Base-by-base conservation (phyloP, 2,329 filamentous ascomycete species). In the Xylaria arbuscula region DNA sequence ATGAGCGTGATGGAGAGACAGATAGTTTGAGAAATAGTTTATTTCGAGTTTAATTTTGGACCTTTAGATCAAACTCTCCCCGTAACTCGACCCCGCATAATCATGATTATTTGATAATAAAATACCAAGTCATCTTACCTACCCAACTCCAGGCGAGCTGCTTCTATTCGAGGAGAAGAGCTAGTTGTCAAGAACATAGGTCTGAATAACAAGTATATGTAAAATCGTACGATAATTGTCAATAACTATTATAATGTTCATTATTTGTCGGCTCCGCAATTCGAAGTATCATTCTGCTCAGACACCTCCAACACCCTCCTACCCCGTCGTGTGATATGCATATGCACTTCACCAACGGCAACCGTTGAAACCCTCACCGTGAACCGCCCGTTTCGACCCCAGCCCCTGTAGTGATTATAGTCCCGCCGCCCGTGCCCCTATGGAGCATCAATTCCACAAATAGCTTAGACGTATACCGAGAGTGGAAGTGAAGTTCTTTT, bases 401-500 rank as follows among this genome's bases (percentile, higher is more conserved):
- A 15, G 13, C 34, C 53, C 53, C 53, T 56, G 53, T 24, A 57
- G 28, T 28, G 28, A 28, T 28, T 28, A 28, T 28, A 28, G 19
- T 28, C 54, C 36, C 7, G 34, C 34, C 9, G 22, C 38, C 38
- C 55, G 15, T 57, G 38, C 38, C 38, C 15, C 55, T 10, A 8
- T 28, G 22, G 13, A n/a, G 15, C 17, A 15, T 38, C 38, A 22
- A 57, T 45, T 28, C 38, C 38, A 38, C 38, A 57, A 57, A 32
- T 45, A 19, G 55, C 24, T 32, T 56, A 42, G 54, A 38, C 19
- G 19, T 7, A 45, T 3, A 45, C 66, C 51, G 45, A 66, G 62
- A 66, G 53, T 11, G 66, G 66, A 32, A 68, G 47, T 51, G 13
- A 38, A 7, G 61, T 64, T 61, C 61, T 64, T 64, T 68, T 64